phyloP scores from a whole-genome alignment of 176 grass and related monocot species.

The Coix lacrymajobi region DNA sequence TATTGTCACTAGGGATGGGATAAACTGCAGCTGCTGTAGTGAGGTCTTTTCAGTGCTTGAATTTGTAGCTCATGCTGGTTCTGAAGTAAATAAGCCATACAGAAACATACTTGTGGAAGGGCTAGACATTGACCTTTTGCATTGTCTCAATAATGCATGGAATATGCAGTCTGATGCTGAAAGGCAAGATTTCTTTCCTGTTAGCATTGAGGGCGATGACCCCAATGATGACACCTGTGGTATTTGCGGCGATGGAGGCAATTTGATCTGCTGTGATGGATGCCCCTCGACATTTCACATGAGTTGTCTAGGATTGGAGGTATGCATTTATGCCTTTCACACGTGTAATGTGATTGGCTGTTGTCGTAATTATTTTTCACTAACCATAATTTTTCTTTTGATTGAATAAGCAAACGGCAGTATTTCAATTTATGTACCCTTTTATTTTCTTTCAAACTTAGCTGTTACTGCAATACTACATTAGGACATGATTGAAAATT shows the following conservation, averaged over 20 bases:
- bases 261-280: slow-evolving; percentile 91
- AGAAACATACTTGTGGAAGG: slow-evolving; percentile 62
- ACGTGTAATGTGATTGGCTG: neutral
- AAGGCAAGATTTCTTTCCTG: slow-evolving; percentile 58
- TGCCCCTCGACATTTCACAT: slow-evolving; percentile 98
- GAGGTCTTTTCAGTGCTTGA: slow-evolving; percentile 56
- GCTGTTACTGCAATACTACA: slow-evolving; percentile 12
- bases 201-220: slow-evolving; percentile 60
- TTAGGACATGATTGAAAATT: neutral
- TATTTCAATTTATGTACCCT: slow-evolving; percentile 10
- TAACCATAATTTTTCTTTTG: neutral
- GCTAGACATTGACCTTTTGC: slow-evolving; percentile 49
- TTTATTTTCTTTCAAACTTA: neutral
- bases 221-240: slow-evolving; percentile 96
- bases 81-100: slow-evolving; percentile 44
- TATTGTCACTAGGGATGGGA: slow-evolving; percentile 66
- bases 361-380: slow-evolving; percentile 12
- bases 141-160: slow-evolving; percentile 72
- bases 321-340: slow-evolving; percentile 24
- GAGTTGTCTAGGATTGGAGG: slow-evolving; percentile 77
- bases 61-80: slow-evolving; percentile 70
- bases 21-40: slow-evolving; percentile 74
- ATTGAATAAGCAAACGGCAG: neutral
- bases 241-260: slow-evolving; percentile 91
- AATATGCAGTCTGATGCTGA: slow-evolving; percentile 75